Percentiles rank a stretch among this genome's conserved stretches.
Conservation (phyloP, 2,329 filamentous ascomycete species). For the Fusarium duplospermum region DNA sequence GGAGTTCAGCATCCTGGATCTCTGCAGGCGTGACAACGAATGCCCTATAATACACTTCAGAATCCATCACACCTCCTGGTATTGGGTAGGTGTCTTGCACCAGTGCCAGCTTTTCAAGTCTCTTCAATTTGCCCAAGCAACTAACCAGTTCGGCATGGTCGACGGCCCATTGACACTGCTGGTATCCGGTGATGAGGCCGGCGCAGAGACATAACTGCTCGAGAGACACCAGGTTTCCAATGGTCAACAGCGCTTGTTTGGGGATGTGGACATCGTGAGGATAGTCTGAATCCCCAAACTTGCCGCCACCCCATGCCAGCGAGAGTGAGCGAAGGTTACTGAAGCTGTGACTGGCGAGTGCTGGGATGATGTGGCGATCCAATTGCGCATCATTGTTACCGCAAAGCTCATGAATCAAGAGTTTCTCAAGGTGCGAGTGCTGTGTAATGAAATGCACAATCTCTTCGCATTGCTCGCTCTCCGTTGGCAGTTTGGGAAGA, state of each 20-base stretch:
- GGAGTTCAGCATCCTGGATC: background rate
- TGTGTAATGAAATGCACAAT: constrained; percentile 7
- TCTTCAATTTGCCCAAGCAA: background rate
- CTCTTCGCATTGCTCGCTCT: background rate
- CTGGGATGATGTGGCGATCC: constrained; percentile 16
- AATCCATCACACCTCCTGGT: background rate
- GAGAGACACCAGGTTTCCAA: constrained; percentile 19
- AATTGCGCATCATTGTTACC: constrained; percentile 2
- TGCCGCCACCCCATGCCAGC: constrained; percentile 12
- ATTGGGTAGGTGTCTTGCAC: constrained; percentile 13
- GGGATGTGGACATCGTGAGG: constrained; percentile 1
- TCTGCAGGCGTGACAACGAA: background rate
- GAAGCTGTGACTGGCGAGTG: background rate
- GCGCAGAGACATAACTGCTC: constrained; percentile 19
- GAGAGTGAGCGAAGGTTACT: constrained; percentile 18
- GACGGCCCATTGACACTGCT: constrained; percentile 11
- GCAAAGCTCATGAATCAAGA: background rate
- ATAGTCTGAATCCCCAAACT: too few relatives aligned
- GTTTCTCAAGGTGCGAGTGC: background rate
- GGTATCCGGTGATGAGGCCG: background rate
- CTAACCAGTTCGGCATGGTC: constrained; percentile 4
- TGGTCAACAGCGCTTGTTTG: background rate
- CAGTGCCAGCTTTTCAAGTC: constrained; percentile 18
- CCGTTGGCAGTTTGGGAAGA: background rate
- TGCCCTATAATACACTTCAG: background rate